Evolutionary conservation across 129 eudicot species (phyloP).

Genomic region (Ambrosia artemisiifolia): DNA sequence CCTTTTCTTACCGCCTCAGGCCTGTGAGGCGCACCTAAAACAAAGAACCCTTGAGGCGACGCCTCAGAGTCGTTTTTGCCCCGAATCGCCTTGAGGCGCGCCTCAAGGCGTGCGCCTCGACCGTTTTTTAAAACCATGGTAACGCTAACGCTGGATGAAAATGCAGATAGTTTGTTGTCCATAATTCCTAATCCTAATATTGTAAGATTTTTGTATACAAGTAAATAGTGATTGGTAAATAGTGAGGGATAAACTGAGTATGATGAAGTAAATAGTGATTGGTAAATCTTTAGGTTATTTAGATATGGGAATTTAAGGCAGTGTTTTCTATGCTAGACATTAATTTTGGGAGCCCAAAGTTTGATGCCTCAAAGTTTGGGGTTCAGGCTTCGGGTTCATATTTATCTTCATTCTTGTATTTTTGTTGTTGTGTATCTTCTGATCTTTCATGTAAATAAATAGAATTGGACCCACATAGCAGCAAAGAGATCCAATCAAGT

Average conservation of each 20-base stretch:
- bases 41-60: no score
- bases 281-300: no score
- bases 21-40: no score
- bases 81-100: no score
- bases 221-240: not conserved
- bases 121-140: no score
- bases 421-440: not conserved
- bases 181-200: not conserved
- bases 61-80: no score
- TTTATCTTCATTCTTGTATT: not conserved
- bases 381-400: no score
- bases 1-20: no score
- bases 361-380: no score
- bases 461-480: slow-evolving; percentile 28
- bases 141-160: not conserved
- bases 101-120: no score
- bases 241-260: no score
- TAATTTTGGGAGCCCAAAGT: no score
- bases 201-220: not conserved
- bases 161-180: not conserved
- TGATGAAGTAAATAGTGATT: not conserved
- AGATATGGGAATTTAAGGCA: not conserved
- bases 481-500: slow-evolving; percentile 29
- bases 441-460: slow-evolving; percentile 20
- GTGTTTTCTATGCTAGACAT: not conserved